Percentiles rank a stretch among this genome's conserved stretches.
These are phyloP conservation scores for Prototheca wickerhamii DNA, from an alignment of 163 green algal species.

Conservation along the genomic window DNA sequence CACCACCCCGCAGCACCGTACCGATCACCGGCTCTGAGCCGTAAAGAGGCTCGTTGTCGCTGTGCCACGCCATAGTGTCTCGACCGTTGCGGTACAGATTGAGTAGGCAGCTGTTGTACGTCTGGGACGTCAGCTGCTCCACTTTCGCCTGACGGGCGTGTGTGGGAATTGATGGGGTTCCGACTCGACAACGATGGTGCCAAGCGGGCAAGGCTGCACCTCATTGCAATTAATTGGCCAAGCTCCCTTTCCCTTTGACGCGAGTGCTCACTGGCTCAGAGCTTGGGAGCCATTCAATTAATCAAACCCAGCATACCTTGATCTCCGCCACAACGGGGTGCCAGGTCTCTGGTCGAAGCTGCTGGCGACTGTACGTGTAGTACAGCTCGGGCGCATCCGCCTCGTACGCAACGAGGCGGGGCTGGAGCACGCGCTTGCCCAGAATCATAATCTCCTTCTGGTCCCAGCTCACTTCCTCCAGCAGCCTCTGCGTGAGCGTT, in stretches of 20 bases:
- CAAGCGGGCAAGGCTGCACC: too few species aligned
- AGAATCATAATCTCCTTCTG: slow-evolving; percentile 44
- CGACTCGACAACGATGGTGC: too few species aligned
- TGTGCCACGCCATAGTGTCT: slow-evolving; percentile 59
- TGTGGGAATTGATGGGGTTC: too few species aligned
- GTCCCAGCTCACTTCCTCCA: slow-evolving; percentile 37
- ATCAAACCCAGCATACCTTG: too few species aligned
- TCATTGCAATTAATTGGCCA: neutral
- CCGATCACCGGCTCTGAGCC: slow-evolving; percentile 31
- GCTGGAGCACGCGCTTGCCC: slow-evolving; percentile 46
- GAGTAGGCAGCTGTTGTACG: slow-evolving; percentile 56
- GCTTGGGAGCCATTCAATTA: too few species aligned
- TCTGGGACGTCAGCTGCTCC: slow-evolving; percentile 13
- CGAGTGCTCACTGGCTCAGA: too few species aligned
- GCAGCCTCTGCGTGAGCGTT: slow-evolving; percentile 5
- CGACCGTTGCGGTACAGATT: slow-evolving; percentile 53
- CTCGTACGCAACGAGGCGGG: slow-evolving; percentile 54
- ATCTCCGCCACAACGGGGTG: slow-evolving; percentile 23
- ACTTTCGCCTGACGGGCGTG: too few species aligned
- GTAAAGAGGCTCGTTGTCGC: slow-evolving; percentile 53
- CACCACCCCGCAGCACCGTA: neutral
- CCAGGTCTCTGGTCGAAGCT: slow-evolving; percentile 32
- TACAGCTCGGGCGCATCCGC: slow-evolving; percentile 27
- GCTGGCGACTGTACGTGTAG: slow-evolving; percentile 56
- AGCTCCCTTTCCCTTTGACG: neutral